Evolutionary conservation across 2,329 filamentous ascomycete species (phyloP).

Genomic region (Epichloe uncinata): DNA sequence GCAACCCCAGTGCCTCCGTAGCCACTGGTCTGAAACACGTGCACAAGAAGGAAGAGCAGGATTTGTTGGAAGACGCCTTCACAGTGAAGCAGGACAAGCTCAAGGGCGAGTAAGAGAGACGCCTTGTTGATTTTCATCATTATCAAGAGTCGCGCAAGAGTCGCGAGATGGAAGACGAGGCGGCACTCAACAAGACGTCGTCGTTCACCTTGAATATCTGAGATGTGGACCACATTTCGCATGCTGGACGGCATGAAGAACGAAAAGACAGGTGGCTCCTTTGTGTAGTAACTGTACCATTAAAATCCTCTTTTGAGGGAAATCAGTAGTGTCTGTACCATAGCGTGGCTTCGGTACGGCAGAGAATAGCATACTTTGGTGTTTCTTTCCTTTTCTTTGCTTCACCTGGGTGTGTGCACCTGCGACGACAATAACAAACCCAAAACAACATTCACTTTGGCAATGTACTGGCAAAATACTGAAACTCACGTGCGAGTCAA

Average conservation of each 20-base stretch:
- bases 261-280: slow-evolving; percentile 1
- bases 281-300: slow-evolving; percentile 9
- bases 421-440: too few species aligned
- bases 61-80: slow-evolving; percentile 57
- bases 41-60: slow-evolving; percentile 87
- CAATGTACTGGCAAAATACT: neutral
- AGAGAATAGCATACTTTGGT: slow-evolving; percentile 5
- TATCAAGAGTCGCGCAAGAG: too few species aligned
- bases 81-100: slow-evolving; percentile 54
- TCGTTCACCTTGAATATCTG: too few species aligned
- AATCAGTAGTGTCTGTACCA: slow-evolving; percentile 4
- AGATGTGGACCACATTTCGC: neutral
- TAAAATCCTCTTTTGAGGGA: slow-evolving; percentile 1
- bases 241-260: neutral
- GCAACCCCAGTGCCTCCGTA: slow-evolving; percentile 84
- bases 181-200: too few species aligned
- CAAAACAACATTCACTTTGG: too few species aligned
- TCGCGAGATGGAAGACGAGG: neutral
- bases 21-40: slow-evolving; percentile 82
- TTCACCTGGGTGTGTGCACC: neutral
- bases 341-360: slow-evolving; percentile 5
- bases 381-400: neutral
- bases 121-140: neutral
- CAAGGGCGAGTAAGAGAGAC: slow-evolving; percentile 43
- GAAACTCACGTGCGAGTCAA: neutral